Evolutionary conservation across 306 rosid genomes (phyloP), one percentile per base, ranked within the genome.

Genomic region (Castanea sativa): DNA sequence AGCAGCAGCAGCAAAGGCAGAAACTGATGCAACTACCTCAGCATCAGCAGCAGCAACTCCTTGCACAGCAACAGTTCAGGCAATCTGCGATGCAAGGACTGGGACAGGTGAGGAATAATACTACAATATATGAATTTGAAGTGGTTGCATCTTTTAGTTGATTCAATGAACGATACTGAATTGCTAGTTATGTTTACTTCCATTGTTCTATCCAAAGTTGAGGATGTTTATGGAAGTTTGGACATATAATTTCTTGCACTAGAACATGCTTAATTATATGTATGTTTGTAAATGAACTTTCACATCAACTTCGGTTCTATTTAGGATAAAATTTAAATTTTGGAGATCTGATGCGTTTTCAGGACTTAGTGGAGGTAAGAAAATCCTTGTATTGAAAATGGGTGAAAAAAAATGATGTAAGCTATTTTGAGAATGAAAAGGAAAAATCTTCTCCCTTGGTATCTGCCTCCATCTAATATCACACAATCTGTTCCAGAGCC

Each of bases 31-130:
- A 89, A 77, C 80, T 92, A 76, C 97, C 97, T 74, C 94, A 87
- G 80, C 91, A 91, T 69, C 97, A 92, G 41, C 41, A 35, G 82
- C 96, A 86, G 33, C 97, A 90, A 79, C 64, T 94, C 70, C 92
- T 94, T 80, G 91, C 95, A 67, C 99, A 91, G 81, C 98, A 89
- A 86, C 97, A 92, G 85, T 81, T 81, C 64, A 87, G 97, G 84
- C 99, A 94, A 76, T 79, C 92, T 64, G 73, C 97, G 33, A 91
- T 92, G 85, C 99, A 88, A 88, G 99, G 97, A 84, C 41, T 94
- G 79, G 97, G 90, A 55, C 97, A 91, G 92, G 99, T 90, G 79
- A 83, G 67, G 72, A 61, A 67, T 33, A 77, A 63, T 67, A 55
- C 73, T 67, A 59, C n/a, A 35, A 73, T 68, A 32, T 33, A 21